A percentile compares a stretch with the other conserved stretches of the same genome.
Evolutionary conservation across 2,329 filamentous ascomycete species (phyloP).

Genomic region (Arthrobotrys sinensis): DNA sequence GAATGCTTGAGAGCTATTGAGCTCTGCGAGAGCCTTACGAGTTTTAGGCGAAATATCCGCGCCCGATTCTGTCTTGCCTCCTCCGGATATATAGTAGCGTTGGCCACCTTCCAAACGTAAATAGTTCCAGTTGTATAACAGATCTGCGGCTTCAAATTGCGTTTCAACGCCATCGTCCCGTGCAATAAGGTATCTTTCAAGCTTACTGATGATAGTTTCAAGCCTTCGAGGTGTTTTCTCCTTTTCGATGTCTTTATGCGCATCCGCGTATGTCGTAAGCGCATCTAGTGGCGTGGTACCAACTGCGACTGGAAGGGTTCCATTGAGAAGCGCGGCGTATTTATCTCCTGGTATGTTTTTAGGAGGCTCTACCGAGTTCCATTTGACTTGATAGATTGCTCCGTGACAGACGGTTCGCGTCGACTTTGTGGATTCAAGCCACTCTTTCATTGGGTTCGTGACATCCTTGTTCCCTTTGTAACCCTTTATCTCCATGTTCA

Average conservation of each 20-base stretch:
- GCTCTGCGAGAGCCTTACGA: not conserved
- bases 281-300: constrained; percentile 69
- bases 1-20: constrained; percentile 59
- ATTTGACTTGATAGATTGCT: constrained; percentile 67
- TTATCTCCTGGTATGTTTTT: constrained; percentile 65
- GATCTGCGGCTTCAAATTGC: constrained; percentile 65
- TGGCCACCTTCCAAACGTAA: constrained; percentile 63
- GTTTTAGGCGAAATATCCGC: constrained; percentile 3
- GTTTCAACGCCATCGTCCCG: constrained; percentile 66
- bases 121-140: constrained; percentile 66
- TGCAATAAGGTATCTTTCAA: constrained; percentile 65
- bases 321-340: not conserved
- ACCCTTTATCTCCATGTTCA: constrained; percentile 31
- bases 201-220: constrained; percentile 64
- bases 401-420: constrained; percentile 66
- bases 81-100: constrained; percentile 64
- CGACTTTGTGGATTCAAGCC: constrained; percentile 37
- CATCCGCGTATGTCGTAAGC: constrained; percentile 66
- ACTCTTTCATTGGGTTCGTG: constrained; percentile 57
- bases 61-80: constrained; percentile 45
- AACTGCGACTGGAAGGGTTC: constrained; percentile 64
- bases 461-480: constrained; percentile 26
- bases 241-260: constrained; percentile 58
- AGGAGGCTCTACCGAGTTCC: constrained; percentile 65
- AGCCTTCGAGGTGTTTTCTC: constrained; percentile 55